Evolutionary conservation across 2,329 filamentous ascomycete species (phyloP), one percentile per base, ranked within the genome.

Genomic region (Neonectria punicea): DNA sequence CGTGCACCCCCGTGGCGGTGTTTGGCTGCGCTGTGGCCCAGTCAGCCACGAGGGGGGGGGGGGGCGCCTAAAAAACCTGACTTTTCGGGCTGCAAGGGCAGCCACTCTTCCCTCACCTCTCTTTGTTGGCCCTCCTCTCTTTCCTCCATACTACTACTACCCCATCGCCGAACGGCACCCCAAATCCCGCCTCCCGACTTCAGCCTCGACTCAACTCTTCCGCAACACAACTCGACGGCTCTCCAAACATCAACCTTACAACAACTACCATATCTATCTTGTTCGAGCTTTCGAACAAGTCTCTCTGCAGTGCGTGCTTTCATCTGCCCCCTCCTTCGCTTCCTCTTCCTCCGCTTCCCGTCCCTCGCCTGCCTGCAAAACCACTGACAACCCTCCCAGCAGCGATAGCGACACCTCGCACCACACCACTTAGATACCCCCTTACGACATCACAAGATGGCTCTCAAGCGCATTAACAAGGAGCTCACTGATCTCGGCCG

Each of bases 401-500:
- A 70, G 64, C 73, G 68, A 67, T 51, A 58, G 72, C 76, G 73
- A 72, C 65, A 65, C 56, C 70, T 71, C 70, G 71, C 74, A 70
- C 63, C 64, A 70, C 66, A 66, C 53, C 41, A 54, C 28, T 54
- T 70, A 73, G 70, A 75, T 74, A 75, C 74, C 76, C 73, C 61
- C 25, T 65, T 58, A 44, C 69, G 69, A 74, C 68, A 71, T 72
- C 74, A 79, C 80, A 80, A 77, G 78, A 96, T 96, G 93, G 93
- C 93, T 83, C 89, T 96, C 77, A 96, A 96, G 91, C 90, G 93
- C 83, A 96, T 96, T 84, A 95, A 95, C 89, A 96, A 94, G 90
- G 93, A 96, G 85, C 89, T 96, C 81, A 91, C 92, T 83, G 93
- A 96, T 81, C 88, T 96, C 83, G 93, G 93, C 85, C 92, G 93